Base-by-base conservation (phyloP, 106 monocot species). In the Dendrobium nobile region DNA sequence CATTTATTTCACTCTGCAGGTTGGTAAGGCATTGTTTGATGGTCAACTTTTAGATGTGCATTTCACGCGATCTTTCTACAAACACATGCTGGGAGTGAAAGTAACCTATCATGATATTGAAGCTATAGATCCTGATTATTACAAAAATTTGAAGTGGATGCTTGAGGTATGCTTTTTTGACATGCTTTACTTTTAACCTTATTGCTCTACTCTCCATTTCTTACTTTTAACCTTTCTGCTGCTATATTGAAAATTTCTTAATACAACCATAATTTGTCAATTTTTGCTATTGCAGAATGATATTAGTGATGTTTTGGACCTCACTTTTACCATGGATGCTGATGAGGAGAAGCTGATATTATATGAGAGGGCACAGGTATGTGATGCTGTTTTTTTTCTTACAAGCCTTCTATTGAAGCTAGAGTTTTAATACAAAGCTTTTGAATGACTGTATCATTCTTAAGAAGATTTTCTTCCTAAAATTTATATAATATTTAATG, bases 31-130 rank as follows among this genome's bases (percentile, higher is more conserved):
- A 45, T 86, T 98, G 31, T 98, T 98, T 86, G 98, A 98, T 83
- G 86, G 89, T 54, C 98, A 98, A 78, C 94, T 98, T 84, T 82
- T 98, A 24, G 98, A 98, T 92, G 98, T 94, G 27, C 94, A 98
- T 89, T 98, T 98, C 54, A 98, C 98, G 19, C 84, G 98, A 84
- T 98, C 98, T 73, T 98, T 98, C 73, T 98, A 98, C 85, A 98
- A 98, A 70, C 98, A 98, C 75, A 98, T 98, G 84, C 92, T 98
- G 68, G 98, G 91, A 13, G 90, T 86, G 19, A 98, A 98, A 84
- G 98, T 98, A 45, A 98, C 98, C 19, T 98, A 98, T 79, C 98
- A 92, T 86, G 98, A 98, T 56, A 98, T 98, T 78, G 98, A 98
- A 82, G 98, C 98, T 42, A 91, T 94, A 48, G 98, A 98, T 84